Base-by-base conservation (phyloP, 352 stramenopile genomes). In the Paralagenidium karlingii region DNA sequence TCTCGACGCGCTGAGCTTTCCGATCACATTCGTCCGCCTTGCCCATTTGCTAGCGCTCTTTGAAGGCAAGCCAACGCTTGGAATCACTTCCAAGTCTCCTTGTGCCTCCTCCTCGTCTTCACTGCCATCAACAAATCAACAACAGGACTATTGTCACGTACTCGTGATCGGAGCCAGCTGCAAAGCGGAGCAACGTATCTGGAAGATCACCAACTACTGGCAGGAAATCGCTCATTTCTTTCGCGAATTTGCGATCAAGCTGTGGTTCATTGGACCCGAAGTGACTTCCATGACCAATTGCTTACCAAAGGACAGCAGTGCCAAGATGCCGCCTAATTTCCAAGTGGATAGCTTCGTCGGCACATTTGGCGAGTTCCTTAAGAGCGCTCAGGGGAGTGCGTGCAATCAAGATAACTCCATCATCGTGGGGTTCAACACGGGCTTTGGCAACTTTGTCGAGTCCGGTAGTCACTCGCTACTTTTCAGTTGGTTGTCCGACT, bases 391-490 rank as follows among this genome's bases (percentile, higher is more conserved):
- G 15, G 45, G 56, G 1, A 43, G 60, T 6, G 24, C 51, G 6
- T 62, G 52, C 2, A 45, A 43, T 2, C 45, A 54, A 9, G 42
- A 38, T 1, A 81, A 78, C 30, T 64, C 68, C 0, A 37, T 87
- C 21, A 53, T 84, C 30, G 49, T 84, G 8, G 74, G 63, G 4
- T 84, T 75, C 48, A 87, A 84, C 49, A 79, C 74, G 5, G 74
- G 74, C 31, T 87, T 87, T 46, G 74, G 70, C 13, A 87, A 81
- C 50, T 83, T 88, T 51, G 49, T 83, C 24, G 70, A 83, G 15
- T 67, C 66, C 3, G 38, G 53, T 3, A 46, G 55, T 11, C 45
- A 69, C 36, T 60, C 63, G 2, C 27, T 84, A 25, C 55, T 87
- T 30, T 76, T 81, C 43, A 83, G 74, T 20, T 87, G 70, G 70